Evolutionary conservation across 345 rosid species (phyloP), one percentile per base, ranked within the genome.

Genomic region (Draba incana): DNA sequence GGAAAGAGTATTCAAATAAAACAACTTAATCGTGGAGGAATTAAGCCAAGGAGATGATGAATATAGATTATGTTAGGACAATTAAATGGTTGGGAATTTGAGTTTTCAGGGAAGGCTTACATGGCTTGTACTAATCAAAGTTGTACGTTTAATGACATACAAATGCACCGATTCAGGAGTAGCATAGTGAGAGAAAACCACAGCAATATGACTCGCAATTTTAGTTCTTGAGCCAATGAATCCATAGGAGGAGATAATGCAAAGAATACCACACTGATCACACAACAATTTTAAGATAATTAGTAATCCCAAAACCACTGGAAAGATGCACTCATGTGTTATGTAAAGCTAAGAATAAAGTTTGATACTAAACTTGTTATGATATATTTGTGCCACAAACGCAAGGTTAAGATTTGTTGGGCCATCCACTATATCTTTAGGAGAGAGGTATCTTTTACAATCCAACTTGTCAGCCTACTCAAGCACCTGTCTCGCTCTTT

Each of bases 401-500:
- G 93, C 92, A 67, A 94, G 96, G 79, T 94, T 94, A 70, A 94
- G 99, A 84, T 92, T 94, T 68, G 98, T 74, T 58, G 98, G 89
- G 62, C 98, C 99, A 57, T 94, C 99, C 23, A 89, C 88, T 70
- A 94, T 94, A 71, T 94, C 99, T 70, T 84, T 83, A 35, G 98
- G 83, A 75, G 96, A 86, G 57, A 94, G 79, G 75, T 82, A 94
- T 84, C 87, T 80, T 69, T 87, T 80, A 80, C 99, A 92, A n/a
- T 87, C 97, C 81, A 94, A 71, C 78, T 91, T 89, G 84, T 94
- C 99, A 16, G 99, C 96, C n/a, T 89, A 93, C 83, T 84, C 89
- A 80, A 92, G 83, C 71, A 91, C 87, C 81, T 82, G 60, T 68
- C 79, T 86, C 14, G 98, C 98, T 79, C 98, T 86, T 74, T 85